Evolutionary conservation across 1,139 yeast genomes (phyloP), one percentile per base, ranked within the genome.

Genomic region (Taphrina confusa): DNA sequence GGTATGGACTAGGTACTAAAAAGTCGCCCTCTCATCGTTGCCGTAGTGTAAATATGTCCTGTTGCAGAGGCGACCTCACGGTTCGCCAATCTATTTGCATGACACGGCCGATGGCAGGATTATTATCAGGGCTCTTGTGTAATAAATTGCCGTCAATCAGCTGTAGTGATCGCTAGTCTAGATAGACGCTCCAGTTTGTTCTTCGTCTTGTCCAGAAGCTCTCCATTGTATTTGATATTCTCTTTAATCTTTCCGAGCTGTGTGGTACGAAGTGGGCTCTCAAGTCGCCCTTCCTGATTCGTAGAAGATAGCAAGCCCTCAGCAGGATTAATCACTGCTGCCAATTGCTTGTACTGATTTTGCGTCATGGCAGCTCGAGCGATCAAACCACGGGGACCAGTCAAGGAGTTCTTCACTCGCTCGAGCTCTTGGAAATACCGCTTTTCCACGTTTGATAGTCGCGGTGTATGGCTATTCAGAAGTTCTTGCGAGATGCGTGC

Each of bases 371-470:
- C n/a, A n/a, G 31, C 16, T 11, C 58, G 31, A 3, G 37, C 22
- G 8, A 54, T 12, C 36, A 54, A 28, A 12, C 58, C 58, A 5
- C 34, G 31, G 9, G 28, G 34, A n/a, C 63, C 63, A n/a, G 27
- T 22, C n/a, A 59, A 28, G 12, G 33, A 39, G 16, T 20, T 23
- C 16, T 67, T 64, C 36, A 70, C 62, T 14, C 71, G 68, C 52
- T 71, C 72, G n/a, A 79, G 69, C 64, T 78, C 82, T 22, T 68
- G 72, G 65, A 76, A 74, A 81, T 82, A 80, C 34, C 68, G 69
- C 62, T 71, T 69, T 64, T 80, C 83, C 12, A 73, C 69, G 1
- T 70, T 69, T 49, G 76, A 73, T 27, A 78, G 66, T 1, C 75
- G 71, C n/a, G 71, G 61, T 11, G 72, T 68, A 33, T 68, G 65